Conservation (phyloP, 176 grass and related monocot genomes). For the Oropetium thomaeum region DNA sequence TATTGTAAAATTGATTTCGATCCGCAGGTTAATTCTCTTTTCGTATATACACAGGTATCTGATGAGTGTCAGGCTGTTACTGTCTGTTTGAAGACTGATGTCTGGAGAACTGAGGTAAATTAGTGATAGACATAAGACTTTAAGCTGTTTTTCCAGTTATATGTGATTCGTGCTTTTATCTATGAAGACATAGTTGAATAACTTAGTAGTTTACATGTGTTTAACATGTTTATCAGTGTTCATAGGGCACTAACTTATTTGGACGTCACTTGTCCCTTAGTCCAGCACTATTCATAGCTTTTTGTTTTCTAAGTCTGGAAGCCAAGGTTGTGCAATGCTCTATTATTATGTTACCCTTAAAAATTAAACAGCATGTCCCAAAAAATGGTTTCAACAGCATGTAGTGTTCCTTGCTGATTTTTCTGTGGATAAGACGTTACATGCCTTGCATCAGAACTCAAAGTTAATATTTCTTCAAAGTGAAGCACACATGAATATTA, state of each 20-base stretch:
- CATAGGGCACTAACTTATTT: background rate
- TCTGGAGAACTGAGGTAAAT: constrained; percentile 77
- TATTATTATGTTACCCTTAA: background rate
- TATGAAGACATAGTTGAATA: background rate
- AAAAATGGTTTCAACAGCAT: background rate
- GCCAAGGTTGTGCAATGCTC: background rate
- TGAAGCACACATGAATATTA: background rate
- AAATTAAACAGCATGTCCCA: constrained; percentile 5
- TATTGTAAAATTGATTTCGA: constrained; percentile 15
- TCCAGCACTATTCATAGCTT: constrained; percentile 3
- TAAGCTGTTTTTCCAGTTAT: constrained; percentile 2
- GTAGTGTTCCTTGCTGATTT: background rate
- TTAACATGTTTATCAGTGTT: constrained; percentile 2
- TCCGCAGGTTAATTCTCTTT: constrained; percentile 26
- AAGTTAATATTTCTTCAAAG: constrained; percentile 2
- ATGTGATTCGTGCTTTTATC: background rate
- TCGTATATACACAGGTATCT: constrained; percentile 56
- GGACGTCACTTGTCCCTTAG: background rate
- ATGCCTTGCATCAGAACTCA: background rate
- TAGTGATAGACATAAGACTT: background rate
- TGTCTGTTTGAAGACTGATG: constrained; percentile 78
- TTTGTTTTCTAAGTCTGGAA: constrained; percentile 26
- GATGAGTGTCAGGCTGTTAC: constrained; percentile 82
- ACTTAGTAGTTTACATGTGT: background rate
- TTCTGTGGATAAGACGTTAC: constrained; percentile 8